A percentile compares a stretch with the other conserved stretches of the same genome.
Evolutionary conservation across 139 green algal genomes (phyloP).

Genomic region (Micractinium conductrix): DNA sequence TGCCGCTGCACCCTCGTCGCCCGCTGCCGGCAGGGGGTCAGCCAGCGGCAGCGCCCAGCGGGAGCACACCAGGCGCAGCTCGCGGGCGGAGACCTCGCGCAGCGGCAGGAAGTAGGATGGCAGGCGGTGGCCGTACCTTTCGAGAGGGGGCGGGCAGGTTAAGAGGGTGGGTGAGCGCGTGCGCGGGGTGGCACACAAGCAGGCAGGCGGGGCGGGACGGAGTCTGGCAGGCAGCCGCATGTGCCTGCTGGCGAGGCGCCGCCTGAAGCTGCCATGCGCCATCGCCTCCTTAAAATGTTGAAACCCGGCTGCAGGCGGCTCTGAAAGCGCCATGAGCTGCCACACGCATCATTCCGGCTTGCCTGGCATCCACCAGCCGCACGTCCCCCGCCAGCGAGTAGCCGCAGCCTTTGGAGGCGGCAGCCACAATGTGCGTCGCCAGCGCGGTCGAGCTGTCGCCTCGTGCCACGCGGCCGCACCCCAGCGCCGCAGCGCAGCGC

Average conservation of each 20-base stretch:
- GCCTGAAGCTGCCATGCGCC: no score
- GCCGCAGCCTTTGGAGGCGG: conserved; percentile 75
- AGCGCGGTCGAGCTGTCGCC: conserved; percentile 62
- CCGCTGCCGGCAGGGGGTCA: background rate
- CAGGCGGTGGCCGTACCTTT: conserved; percentile 15
- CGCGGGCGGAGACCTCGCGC: conserved; percentile 28
- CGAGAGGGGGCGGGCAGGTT: background rate
- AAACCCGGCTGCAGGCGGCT: background rate
- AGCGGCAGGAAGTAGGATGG: conserved; percentile 35
- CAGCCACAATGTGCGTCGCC: conserved; percentile 61
- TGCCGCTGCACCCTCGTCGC: no score
- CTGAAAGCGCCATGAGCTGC: background rate
- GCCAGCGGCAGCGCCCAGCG: conserved; percentile 20
- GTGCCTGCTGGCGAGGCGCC: no score
- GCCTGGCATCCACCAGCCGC: conserved; percentile 65
- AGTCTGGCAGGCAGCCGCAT: no score
- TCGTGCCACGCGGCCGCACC: conserved; percentile 60
- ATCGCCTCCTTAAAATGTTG: no score
- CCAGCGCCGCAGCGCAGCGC: conserved; percentile 33
- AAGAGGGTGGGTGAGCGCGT: no score
- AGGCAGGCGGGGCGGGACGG: no score
- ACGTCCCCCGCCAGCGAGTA: conserved; percentile 67
- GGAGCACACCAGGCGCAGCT: conserved; percentile 18
- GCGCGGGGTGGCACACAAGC: no score
- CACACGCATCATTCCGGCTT: background rate